These are phyloP conservation scores for Parastagonospora avenae DNA, from an alignment of 2,329 filamentous ascomycete species.

Conservation along the genomic window DNA sequence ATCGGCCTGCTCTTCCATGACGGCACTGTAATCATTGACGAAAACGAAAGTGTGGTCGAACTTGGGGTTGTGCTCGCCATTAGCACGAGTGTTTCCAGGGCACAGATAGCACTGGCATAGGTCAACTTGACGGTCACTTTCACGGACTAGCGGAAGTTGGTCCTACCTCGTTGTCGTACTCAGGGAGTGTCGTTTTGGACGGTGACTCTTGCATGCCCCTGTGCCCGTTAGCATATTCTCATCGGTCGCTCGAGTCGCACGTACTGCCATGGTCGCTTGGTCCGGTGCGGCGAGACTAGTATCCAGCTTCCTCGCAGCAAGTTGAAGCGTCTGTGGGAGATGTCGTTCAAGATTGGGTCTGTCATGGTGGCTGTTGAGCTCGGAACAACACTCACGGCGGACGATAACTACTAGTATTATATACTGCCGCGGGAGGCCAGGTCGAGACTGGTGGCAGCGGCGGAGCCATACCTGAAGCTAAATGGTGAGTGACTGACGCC, in stretches of 20 bases:
- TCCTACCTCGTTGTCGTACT: conserved; percentile 71
- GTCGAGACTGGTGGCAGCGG: conserved; percentile 14
- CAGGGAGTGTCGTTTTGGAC: conserved; percentile 61
- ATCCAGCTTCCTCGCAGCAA: conserved; percentile 89
- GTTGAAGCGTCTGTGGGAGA: conserved; percentile 91
- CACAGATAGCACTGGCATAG: conserved; percentile 82
- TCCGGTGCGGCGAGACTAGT: conserved; percentile 92
- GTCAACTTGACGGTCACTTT: conserved; percentile 21
- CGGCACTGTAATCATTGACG: conserved; percentile 96
- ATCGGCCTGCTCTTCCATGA: conserved; percentile 88
- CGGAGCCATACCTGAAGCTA: conserved; percentile 26
- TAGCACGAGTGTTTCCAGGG: conserved; percentile 85
- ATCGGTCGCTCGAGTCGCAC: conserved; percentile 36
- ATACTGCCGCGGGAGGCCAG: conserved; percentile 15
- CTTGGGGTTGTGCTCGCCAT: conserved; percentile 83
- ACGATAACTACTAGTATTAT: conserved; percentile 15
- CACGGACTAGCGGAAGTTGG: conserved; percentile 2
- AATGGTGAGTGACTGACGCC: conserved; percentile 34
- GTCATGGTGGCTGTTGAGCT: conserved; percentile 44
- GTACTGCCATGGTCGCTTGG: conserved; percentile 98
- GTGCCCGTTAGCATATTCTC: conserved; percentile 8
- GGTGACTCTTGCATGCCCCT: conserved; percentile 56
- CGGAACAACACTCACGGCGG: conserved; percentile 9
- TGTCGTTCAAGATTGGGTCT: conserved; percentile 76
- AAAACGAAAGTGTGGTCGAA: conserved; percentile 92